Conservation (phyloP, 352 stramenopile species). For the Phytopythium vexans region DNA sequence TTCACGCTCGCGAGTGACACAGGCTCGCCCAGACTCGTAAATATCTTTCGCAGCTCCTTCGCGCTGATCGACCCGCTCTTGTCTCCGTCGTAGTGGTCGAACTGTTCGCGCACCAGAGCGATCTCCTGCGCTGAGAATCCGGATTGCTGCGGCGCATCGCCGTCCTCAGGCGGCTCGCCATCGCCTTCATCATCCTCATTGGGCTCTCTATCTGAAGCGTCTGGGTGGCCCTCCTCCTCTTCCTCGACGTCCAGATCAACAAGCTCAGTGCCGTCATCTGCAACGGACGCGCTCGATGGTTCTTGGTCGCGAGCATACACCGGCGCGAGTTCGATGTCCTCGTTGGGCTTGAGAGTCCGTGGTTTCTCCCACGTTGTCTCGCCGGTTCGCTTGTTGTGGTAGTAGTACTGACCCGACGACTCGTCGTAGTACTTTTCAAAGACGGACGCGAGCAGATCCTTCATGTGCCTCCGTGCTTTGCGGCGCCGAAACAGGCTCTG, state of each 20-base stretch:
- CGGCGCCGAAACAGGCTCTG: conserved; percentile 64
- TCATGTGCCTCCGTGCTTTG: conserved; percentile 36
- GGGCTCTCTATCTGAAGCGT: too few species aligned
- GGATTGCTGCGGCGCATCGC: conserved; percentile 13
- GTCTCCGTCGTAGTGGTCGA: conserved; percentile 60
- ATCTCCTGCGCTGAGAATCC: conserved; percentile 44
- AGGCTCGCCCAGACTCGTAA: conserved; percentile 54
- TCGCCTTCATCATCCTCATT: conserved; percentile 12
- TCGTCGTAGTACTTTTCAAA: conserved; percentile 76
- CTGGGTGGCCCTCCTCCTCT: conserved; percentile 4
- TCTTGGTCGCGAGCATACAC: conserved; percentile 19
- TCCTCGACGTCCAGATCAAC: conserved; percentile 22
- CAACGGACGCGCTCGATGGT: conserved; percentile 3
- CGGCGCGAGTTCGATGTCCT: conserved; percentile 44
- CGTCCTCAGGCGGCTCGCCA: conserved; percentile 11
- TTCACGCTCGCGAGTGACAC: conserved; percentile 54
- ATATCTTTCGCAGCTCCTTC: conserved; percentile 53
- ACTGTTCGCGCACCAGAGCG: conserved; percentile 41
- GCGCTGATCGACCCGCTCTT: conserved; percentile 60
- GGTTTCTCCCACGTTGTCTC: conserved; percentile 80
- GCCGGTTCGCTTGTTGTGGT: conserved; percentile 63
- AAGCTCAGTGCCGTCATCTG: conserved; percentile 5
- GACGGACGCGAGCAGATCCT: conserved; percentile 43
- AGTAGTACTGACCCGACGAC: conserved; percentile 63
- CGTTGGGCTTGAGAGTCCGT: conserved; percentile 33